phyloP scores from a whole-genome alignment of 805 yeast species.

The Tetrapisispora fleetii region DNA sequence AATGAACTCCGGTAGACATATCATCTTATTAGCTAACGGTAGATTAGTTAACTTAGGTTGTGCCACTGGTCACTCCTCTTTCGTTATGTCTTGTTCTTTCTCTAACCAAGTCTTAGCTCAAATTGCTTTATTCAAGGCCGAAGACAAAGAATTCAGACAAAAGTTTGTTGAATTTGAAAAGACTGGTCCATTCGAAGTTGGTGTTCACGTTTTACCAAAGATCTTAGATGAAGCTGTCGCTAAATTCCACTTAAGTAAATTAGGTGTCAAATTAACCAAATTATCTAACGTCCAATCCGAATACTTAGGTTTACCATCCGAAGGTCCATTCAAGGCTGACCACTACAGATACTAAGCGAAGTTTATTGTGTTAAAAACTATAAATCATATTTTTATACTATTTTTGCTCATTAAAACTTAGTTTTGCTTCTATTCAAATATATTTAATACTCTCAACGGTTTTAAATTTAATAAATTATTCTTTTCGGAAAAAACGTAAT shows the following conservation, averaged over 20 bases:
- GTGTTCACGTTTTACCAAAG: slow-evolving; percentile 96
- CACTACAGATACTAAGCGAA: slow-evolving; percentile 82
- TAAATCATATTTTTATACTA: background rate
- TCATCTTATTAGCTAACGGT: slow-evolving; percentile 96
- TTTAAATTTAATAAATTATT: background rate
- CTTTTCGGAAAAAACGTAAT: background rate
- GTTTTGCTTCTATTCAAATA: background rate
- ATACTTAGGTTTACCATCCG: slow-evolving; percentile 80
- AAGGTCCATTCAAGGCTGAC: slow-evolving; percentile 97
- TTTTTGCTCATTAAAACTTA: background rate
- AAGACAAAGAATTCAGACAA: slow-evolving; percentile 68
- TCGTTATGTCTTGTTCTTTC: slow-evolving; percentile 99
- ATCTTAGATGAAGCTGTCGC: slow-evolving; percentile 98
- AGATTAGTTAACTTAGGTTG: slow-evolving; percentile 98
- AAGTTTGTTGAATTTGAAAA: slow-evolving; percentile 81
- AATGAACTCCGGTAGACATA: slow-evolving; percentile 80
- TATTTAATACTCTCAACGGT: slow-evolving; percentile 4
- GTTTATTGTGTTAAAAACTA: background rate
- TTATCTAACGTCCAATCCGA: slow-evolving; percentile 78
- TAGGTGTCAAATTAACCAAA: slow-evolving; percentile 76
- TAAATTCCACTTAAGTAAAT: slow-evolving; percentile 86
- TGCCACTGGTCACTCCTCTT: slow-evolving; percentile 98
- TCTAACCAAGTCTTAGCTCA: slow-evolving; percentile 99
- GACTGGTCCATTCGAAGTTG: slow-evolving; percentile 80
- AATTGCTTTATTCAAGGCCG: slow-evolving; percentile 88